These are phyloP conservation scores for Coprinellus micaceus DNA, from an alignment of 768 basidiomycete genomes.

Conservation along the genomic window DNA sequence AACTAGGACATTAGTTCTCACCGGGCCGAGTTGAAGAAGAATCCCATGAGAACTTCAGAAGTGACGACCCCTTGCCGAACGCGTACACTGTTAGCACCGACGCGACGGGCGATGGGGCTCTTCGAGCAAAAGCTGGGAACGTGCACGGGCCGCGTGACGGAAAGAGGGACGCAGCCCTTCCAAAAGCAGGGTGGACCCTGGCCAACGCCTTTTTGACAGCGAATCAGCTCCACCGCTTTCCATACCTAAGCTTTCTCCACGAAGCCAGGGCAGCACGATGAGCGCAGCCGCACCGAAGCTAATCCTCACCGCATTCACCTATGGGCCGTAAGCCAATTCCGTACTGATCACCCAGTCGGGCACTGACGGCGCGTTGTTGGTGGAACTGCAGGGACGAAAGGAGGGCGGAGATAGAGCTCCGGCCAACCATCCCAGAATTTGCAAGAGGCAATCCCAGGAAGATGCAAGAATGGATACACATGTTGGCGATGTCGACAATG, in stretches of 20 bases:
- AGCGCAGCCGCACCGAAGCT: background rate
- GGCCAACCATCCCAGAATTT: constrained; percentile 11
- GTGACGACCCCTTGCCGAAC: too few species aligned
- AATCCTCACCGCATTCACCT: constrained; percentile 12
- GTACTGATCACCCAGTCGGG: background rate
- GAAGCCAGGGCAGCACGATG: background rate
- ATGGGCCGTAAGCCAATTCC: constrained; percentile 12
- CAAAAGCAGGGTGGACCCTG: too few species aligned
- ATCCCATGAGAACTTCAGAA: too few species aligned
- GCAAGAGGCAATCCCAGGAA: constrained; percentile 2
- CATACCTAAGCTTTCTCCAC: background rate
- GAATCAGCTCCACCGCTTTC: background rate
- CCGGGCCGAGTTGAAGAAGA: too few species aligned
- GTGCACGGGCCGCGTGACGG: too few species aligned
- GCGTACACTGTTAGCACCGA: too few species aligned
- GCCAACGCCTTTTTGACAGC: background rate
- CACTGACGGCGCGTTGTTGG: background rate
- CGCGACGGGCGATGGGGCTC: too few species aligned
- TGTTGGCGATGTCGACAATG: background rate
- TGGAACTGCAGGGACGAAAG: constrained; percentile 6
- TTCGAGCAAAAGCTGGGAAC: too few species aligned
- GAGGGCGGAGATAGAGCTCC: constrained; percentile 13
- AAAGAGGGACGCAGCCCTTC: too few species aligned
- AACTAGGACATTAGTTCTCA: too few species aligned
- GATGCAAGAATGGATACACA: constrained; percentile 5